These are phyloP conservation scores for Herpotrichia juniperi DNA, from an alignment of 2,329 filamentous ascomycete species.

Conservation along the genomic window DNA sequence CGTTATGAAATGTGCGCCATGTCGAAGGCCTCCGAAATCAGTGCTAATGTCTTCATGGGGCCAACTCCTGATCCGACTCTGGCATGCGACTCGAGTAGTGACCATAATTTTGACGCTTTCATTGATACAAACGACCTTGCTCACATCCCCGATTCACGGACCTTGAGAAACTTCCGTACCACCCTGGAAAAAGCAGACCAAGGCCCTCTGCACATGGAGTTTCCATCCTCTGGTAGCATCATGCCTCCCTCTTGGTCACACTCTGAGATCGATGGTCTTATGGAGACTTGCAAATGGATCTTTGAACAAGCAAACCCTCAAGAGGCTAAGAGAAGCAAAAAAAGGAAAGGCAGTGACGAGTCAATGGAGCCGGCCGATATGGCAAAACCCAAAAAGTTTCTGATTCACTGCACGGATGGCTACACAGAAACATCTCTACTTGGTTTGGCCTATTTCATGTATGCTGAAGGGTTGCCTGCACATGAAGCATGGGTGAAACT, in stretches of 20 bases:
- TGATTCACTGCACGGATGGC: conserved; percentile 93
- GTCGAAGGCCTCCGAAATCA: conserved; percentile 88
- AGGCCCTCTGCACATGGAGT: conserved; percentile 70
- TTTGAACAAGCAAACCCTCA: conserved; percentile 77
- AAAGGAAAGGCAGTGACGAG: conserved; percentile 56
- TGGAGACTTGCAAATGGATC: conserved; percentile 90
- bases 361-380: conserved; percentile 61
- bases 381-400: conserved; percentile 65
- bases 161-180: conserved; percentile 68
- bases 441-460: conserved; percentile 91
- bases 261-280: conserved; percentile 79
- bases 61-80: conserved; percentile 76
- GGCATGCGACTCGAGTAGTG: conserved; percentile 45
- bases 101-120: conserved; percentile 76
- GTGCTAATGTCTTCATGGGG: conserved; percentile 87
- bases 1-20: conserved; percentile 91
- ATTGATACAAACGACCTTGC: conserved; percentile 91
- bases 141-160: conserved; percentile 71
- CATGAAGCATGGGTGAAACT: conserved; percentile 87
- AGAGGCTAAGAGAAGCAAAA: conserved; percentile 47
- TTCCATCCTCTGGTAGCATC: conserved; percentile 93
- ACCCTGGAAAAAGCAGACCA: conserved; percentile 53
- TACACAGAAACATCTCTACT: conserved; percentile 95
- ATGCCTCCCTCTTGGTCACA: conserved; percentile 84
- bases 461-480: conserved; percentile 79